phyloP scores from a whole-genome alignment of 208 protist species.

The Acanthamoeba triangularis region DNA sequence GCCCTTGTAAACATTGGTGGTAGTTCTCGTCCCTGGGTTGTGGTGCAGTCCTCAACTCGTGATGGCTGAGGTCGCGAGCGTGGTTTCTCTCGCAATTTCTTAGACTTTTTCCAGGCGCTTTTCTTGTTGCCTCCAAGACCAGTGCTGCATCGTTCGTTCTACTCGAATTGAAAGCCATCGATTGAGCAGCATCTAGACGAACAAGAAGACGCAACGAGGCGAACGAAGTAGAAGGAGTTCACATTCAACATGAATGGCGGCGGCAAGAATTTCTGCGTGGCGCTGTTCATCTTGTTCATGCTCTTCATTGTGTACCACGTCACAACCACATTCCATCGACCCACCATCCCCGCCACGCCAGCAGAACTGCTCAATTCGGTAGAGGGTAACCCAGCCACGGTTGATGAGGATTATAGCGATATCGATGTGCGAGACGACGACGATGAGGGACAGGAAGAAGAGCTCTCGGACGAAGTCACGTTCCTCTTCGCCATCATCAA shows the following conservation, averaged over 20 bases:
- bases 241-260: not conserved
- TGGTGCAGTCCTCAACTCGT: too few relatives aligned
- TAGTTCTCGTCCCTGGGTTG: too few relatives aligned
- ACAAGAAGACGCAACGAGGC: too few relatives aligned
- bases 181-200: too few relatives aligned
- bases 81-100: too few relatives aligned
- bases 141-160: too few relatives aligned
- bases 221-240: too few relatives aligned
- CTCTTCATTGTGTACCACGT: not conserved
- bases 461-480: slow-evolving; percentile 37
- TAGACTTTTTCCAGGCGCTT: too few relatives aligned
- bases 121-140: too few relatives aligned
- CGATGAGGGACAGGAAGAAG: slow-evolving; percentile 16
- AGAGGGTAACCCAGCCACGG: not conserved
- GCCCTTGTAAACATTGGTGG: too few relatives aligned
- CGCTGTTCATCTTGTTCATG: slow-evolving; percentile 15
- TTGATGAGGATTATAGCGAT: not conserved
- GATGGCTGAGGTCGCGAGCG: too few relatives aligned
- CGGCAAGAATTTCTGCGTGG: not conserved
- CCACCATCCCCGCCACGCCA: not conserved
- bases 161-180: too few relatives aligned
- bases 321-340: not conserved
- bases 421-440: not conserved
- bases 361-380: not conserved
- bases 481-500: slow-evolving; percentile 71